Evolutionary conservation across 805 yeast species (phyloP).

Genomic region (Yarrowia alimentaria): DNA sequence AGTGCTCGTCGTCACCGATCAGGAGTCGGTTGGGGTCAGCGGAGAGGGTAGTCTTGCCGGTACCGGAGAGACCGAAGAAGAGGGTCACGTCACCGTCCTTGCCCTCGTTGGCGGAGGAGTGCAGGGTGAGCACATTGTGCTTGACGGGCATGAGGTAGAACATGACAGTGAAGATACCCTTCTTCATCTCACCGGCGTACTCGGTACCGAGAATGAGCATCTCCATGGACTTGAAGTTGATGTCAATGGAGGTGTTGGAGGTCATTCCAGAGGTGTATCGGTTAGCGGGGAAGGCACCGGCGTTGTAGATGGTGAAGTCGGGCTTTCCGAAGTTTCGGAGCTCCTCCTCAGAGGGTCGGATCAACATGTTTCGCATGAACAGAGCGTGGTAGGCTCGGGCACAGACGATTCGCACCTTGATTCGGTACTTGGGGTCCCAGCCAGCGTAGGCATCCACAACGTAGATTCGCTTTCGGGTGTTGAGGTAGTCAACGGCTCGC

Average conservation of each 20-base stretch:
- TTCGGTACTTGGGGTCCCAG: slow-evolving; percentile 97
- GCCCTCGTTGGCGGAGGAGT: slow-evolving; percentile 95
- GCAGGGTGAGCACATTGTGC: slow-evolving; percentile 87
- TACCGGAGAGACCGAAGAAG: slow-evolving; percentile 95
- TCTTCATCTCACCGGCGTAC: slow-evolving; percentile 99
- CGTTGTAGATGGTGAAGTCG: slow-evolving; percentile 96
- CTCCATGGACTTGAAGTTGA: slow-evolving; percentile 96
- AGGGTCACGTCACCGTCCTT: slow-evolving; percentile 82
- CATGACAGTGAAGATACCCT: slow-evolving; percentile 98
- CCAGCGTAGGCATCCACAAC: slow-evolving; percentile 98
- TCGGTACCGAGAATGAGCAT: slow-evolving; percentile 98
- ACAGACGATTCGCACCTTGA: slow-evolving; percentile 92
- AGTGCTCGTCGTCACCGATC: slow-evolving; percentile 98
- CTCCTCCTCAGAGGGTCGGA: slow-evolving; percentile 90
- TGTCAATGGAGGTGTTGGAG: slow-evolving; percentile 90
- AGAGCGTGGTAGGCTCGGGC: slow-evolving; percentile 98
- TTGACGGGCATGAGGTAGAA: slow-evolving; percentile 96
- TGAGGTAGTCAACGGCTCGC: slow-evolving; percentile 93
- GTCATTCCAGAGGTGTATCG: slow-evolving; percentile 96
- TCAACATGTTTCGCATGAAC: slow-evolving; percentile 97
- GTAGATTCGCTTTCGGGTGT: slow-evolving; percentile 91
- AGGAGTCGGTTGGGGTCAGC: slow-evolving; percentile 92
- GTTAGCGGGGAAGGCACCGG: slow-evolving; percentile 98
- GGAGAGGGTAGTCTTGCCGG: slow-evolving; percentile 95
- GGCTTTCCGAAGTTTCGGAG: slow-evolving; percentile 90